Conservation (phyloP, 495 filamentous ascomycete species). For the Echria macrotheca region DNA sequence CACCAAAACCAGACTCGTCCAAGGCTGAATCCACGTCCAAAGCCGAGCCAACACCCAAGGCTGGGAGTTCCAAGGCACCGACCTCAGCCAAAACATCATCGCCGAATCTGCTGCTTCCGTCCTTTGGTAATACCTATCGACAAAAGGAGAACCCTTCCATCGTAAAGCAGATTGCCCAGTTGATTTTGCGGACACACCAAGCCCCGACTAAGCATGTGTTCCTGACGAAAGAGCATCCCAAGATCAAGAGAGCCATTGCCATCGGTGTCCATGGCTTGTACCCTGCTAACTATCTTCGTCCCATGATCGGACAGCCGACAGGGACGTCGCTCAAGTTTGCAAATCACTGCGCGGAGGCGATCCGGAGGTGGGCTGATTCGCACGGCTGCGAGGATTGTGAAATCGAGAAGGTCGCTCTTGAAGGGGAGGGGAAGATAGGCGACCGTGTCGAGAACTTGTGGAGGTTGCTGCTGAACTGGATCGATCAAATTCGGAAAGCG, state of each 20-base stretch:
- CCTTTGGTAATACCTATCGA: slow-evolving; percentile 62
- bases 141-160: slow-evolving; percentile 64
- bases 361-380: slow-evolving; percentile 70
- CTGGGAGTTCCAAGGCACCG: slow-evolving; percentile 25
- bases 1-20: slow-evolving; percentile 33
- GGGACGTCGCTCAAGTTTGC: slow-evolving; percentile 93
- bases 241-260: slow-evolving; percentile 75
- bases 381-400: slow-evolving; percentile 58
- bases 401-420: slow-evolving; percentile 88
- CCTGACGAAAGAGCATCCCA: slow-evolving; percentile 61
- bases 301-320: slow-evolving; percentile 87
- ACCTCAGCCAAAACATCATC: slow-evolving; percentile 30
- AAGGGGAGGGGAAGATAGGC: slow-evolving; percentile 94
- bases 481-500: slow-evolving; percentile 78
- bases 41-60: slow-evolving; percentile 25
- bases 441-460: slow-evolving; percentile 88
- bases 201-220: slow-evolving; percentile 63
- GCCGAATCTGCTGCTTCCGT: slow-evolving; percentile 64
- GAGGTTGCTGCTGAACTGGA: slow-evolving; percentile 93
- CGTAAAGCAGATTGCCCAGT: slow-evolving; percentile 61
- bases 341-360: slow-evolving; percentile 76
- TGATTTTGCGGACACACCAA: slow-evolving; percentile 58
- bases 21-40: slow-evolving; percentile 26
- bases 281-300: slow-evolving; percentile 75
- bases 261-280: slow-evolving; percentile 96